Evolutionary conservation across 768 basidiomycete genomes (phyloP).

Genomic region (Leucocoprinus sp.): DNA sequence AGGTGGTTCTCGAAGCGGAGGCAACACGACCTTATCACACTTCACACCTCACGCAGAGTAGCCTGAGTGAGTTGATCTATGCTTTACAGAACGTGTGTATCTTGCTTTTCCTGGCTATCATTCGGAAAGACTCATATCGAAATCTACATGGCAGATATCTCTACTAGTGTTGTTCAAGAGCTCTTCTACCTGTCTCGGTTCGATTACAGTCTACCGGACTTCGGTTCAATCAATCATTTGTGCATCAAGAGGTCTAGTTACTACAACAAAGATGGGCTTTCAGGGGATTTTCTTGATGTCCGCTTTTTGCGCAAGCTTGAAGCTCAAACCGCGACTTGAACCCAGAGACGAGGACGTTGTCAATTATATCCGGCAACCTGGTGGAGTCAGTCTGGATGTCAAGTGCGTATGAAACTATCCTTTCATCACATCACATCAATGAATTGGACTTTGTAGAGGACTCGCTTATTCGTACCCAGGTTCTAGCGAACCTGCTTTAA

Average conservation of each 20-base stretch:
- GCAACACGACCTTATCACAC: conserved; percentile 27
- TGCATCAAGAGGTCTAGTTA: conserved; percentile 53
- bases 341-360: conserved; percentile 46
- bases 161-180: conserved; percentile 65
- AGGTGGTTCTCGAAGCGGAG: conserved; percentile 50
- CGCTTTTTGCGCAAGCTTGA: conserved; percentile 74
- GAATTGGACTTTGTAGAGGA: conserved; percentile 20
- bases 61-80: conserved; percentile 54
- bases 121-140: conserved; percentile 13
- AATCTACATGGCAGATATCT: conserved; percentile 47
- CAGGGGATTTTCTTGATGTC: conserved; percentile 84
- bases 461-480: conserved; percentile 77
- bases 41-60: conserved; percentile 47
- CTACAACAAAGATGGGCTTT: conserved; percentile 66
- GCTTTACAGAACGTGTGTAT: conserved; percentile 64
- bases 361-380: conserved; percentile 36
- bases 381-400: conserved; percentile 65
- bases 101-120: conserved; percentile 16
- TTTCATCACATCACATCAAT: background rate
- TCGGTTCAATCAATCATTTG: conserved; percentile 67
- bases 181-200: conserved; percentile 68
- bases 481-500: conserved; percentile 54
- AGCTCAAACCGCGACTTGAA: conserved; percentile 58
- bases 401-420: conserved; percentile 36
- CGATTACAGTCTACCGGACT: conserved; percentile 73